phyloP scores from a whole-genome alignment of 2,329 filamentous ascomycete species.

The Xylariaceae sp. region DNA sequence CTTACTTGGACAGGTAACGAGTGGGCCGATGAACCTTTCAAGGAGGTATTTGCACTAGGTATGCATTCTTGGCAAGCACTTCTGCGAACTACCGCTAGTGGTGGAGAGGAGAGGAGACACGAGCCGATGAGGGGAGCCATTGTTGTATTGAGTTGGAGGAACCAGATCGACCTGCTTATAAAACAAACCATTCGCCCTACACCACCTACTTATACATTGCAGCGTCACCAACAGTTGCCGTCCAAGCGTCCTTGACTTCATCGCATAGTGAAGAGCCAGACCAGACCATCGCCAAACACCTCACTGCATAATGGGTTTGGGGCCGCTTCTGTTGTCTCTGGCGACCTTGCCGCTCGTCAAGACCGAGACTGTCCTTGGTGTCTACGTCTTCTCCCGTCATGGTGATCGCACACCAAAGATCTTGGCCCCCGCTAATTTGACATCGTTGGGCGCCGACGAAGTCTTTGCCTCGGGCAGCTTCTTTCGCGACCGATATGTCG shows the following conservation, averaged over 20 bases:
- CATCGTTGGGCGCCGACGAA: slow-evolving; percentile 71
- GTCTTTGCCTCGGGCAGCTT: slow-evolving; percentile 66
- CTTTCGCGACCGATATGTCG: slow-evolving; percentile 72
- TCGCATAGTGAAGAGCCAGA: not conserved
- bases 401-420: slow-evolving; percentile 81
- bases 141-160: too few species aligned
- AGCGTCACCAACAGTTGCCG: not conserved
- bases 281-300: not conserved
- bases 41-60: too few species aligned
- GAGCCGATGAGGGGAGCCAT: too few species aligned
- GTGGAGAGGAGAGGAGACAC: too few species aligned
- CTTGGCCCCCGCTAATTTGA: slow-evolving; percentile 65
- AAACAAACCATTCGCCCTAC: too few species aligned
- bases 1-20: too few species aligned
- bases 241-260: not conserved
- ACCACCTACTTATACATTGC: too few species aligned
- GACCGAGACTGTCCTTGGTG: slow-evolving; percentile 68
- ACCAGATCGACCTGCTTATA: too few species aligned
- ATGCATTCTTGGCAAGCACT: too few species aligned
- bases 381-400: slow-evolving; percentile 84
- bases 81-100: too few species aligned
- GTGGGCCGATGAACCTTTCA: too few species aligned
- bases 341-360: slow-evolving; percentile 31
- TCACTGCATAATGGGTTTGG: slow-evolving; percentile 34
- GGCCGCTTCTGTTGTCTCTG: slow-evolving; percentile 38